Evolutionary conservation across 768 basidiomycete species (phyloP).

Genomic region (Tephrocybe sp.): DNA sequence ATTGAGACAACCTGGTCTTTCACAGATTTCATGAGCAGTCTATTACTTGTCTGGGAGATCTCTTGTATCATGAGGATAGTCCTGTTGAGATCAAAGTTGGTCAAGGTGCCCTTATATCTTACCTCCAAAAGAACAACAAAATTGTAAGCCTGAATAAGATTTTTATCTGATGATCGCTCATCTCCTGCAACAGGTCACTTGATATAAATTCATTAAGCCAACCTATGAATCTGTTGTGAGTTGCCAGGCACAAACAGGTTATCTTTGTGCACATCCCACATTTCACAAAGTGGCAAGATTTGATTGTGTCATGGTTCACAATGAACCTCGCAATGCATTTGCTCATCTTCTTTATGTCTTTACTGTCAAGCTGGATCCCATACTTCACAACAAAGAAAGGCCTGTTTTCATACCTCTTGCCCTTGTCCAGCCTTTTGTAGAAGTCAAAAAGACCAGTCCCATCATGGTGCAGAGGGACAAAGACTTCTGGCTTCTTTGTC

Average conservation of each 20-base stretch:
- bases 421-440: background rate
- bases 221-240: constrained; percentile 5
- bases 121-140: no score
- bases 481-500: constrained; percentile 1
- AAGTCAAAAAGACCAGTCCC: background rate
- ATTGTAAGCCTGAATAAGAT: no score
- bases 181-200: background rate
- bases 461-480: background rate
- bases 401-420: background rate
- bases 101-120: no score
- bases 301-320: constrained; percentile 1
- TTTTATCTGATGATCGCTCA: no score
- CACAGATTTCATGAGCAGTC: background rate
- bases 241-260: constrained; percentile 1
- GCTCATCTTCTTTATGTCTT: constrained; percentile 4
- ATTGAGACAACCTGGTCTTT: background rate
- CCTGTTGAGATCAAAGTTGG: background rate
- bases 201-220: background rate
- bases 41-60: background rate
- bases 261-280: background rate
- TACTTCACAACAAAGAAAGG: background rate
- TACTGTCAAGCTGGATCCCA: background rate
- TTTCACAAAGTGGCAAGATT: background rate
- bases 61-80: background rate
- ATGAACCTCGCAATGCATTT: background rate